These are phyloP conservation scores for Thermothielavioides terrestris DNA, from an alignment of 495 filamentous ascomycete genomes.

Conservation along the genomic window DNA sequence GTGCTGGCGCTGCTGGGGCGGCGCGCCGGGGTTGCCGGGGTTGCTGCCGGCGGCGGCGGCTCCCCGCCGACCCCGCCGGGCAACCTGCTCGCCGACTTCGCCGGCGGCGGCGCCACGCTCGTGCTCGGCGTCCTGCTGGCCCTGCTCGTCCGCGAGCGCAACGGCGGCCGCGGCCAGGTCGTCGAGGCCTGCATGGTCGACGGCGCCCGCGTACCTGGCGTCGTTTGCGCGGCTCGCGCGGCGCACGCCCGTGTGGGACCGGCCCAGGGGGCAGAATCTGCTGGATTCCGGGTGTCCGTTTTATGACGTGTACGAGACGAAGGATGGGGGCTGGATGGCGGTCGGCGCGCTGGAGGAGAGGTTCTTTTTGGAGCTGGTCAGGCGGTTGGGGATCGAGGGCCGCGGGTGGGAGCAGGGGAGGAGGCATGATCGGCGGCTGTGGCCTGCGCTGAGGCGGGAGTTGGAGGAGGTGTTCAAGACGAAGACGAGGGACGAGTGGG, in stretches of 20 bases:
- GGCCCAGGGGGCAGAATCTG: constrained; percentile 61
- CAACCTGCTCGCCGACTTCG: constrained; percentile 86
- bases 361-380: constrained; percentile 64
- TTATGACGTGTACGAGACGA: constrained; percentile 82
- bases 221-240: constrained; percentile 60
- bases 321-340: constrained; percentile 76
- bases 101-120: constrained; percentile 74
- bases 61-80: constrained; percentile 68
- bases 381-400: constrained; percentile 50
- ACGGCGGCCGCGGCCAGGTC: constrained; percentile 72
- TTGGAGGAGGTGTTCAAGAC: constrained; percentile 59
- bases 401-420: constrained; percentile 47
- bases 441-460: constrained; percentile 51
- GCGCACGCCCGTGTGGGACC: constrained; percentile 51
- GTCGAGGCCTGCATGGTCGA: constrained; percentile 98
- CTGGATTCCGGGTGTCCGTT: constrained; percentile 80
- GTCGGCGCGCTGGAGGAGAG: constrained; percentile 82
- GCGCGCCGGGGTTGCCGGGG: no score
- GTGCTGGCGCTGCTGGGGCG: constrained; percentile 68
- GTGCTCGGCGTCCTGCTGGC: constrained; percentile 62
- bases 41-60: no score
- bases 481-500: constrained; percentile 77
- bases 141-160: constrained; percentile 44
- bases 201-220: constrained; percentile 66
- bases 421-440: constrained; percentile 50